phyloP scores from a whole-genome alignment of 352 stramenopile species.

The Phytopythium mirpurense region DNA sequence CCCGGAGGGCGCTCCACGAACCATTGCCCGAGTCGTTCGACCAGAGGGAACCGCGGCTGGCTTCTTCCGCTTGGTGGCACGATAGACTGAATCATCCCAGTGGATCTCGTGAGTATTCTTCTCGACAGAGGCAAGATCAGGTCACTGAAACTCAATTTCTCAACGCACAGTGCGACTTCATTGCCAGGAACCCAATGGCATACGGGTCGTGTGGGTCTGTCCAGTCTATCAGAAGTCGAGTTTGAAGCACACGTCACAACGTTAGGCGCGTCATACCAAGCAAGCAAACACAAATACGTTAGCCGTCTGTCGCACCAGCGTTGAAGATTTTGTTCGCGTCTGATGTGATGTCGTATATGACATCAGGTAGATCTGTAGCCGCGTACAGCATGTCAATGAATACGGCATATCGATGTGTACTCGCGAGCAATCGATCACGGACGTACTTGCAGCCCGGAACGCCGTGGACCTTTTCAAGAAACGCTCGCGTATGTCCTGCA shows the following conservation, averaged over 20 bases:
- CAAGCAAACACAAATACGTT: no score
- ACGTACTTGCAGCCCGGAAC: slow-evolving; percentile 43
- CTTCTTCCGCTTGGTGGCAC: neutral
- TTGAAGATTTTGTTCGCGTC: slow-evolving; percentile 68
- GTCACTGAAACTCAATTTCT: neutral
- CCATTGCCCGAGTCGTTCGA: neutral
- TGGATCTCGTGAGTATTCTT: neutral
- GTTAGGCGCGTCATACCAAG: neutral
- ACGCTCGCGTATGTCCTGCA: slow-evolving; percentile 47
- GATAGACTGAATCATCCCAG: neutral
- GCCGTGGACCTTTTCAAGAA: slow-evolving; percentile 35
- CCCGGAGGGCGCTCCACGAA: neutral
- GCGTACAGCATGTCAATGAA: neutral
- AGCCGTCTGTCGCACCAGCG: slow-evolving; percentile 22
- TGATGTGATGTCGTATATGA: slow-evolving; percentile 47
- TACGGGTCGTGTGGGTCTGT: slow-evolving; percentile 47
- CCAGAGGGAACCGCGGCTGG: neutral
- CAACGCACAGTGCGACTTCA: slow-evolving; percentile 40
- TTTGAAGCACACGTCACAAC: neutral
- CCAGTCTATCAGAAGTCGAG: slow-evolving; percentile 31
- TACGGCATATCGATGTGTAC: neutral
- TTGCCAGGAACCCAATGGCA: slow-evolving; percentile 36
- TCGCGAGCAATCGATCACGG: neutral
- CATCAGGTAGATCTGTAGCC: slow-evolving; percentile 41
- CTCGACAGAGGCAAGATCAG: neutral